Conservation (phyloP, 139 green algal species). For the Chlorella sp. region DNA sequence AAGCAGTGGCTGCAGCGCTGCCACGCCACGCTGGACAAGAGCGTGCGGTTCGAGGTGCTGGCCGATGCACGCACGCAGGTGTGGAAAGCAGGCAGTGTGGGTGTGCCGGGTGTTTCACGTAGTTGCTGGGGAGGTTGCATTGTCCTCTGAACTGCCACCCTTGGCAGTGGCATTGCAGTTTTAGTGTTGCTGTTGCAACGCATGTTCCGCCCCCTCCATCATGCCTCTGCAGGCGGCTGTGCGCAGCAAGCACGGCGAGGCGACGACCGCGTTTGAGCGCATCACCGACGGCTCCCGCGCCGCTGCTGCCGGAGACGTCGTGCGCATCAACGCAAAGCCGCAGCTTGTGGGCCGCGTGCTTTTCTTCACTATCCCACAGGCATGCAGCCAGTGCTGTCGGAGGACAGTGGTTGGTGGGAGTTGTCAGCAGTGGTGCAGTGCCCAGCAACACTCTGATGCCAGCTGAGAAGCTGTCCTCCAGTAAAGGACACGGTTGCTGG, state of each 20-base stretch:
- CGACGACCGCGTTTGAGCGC: constrained; percentile 70
- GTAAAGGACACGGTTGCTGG: too few species aligned
- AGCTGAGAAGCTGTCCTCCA: too few species aligned
- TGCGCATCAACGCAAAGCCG: constrained; percentile 70
- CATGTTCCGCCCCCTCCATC: neutral
- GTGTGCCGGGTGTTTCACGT: too few species aligned
- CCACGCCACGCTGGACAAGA: constrained; percentile 78
- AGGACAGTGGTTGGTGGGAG: neutral
- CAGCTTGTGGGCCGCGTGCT: constrained; percentile 60
- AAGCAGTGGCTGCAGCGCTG: constrained; percentile 76
- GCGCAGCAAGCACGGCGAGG: constrained; percentile 50
- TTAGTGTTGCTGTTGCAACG: too few species aligned
- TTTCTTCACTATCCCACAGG: constrained; percentile 68
- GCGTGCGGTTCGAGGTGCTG: constrained; percentile 61
- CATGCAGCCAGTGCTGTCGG: neutral
- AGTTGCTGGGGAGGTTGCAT: too few species aligned
- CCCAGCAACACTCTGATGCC: too few species aligned
- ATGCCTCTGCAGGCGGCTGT: constrained; percentile 40
- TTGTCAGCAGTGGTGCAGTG: too few species aligned
- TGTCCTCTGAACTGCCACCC: too few species aligned
- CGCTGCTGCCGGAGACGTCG: constrained; percentile 60
- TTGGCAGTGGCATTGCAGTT: neutral
- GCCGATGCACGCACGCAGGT: constrained; percentile 58
- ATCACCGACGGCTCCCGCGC: constrained; percentile 56
- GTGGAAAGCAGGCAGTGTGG: neutral